phyloP scores from a whole-genome alignment of 1,284 basidiomycete species.

The Spongispora temasekensis region DNA sequence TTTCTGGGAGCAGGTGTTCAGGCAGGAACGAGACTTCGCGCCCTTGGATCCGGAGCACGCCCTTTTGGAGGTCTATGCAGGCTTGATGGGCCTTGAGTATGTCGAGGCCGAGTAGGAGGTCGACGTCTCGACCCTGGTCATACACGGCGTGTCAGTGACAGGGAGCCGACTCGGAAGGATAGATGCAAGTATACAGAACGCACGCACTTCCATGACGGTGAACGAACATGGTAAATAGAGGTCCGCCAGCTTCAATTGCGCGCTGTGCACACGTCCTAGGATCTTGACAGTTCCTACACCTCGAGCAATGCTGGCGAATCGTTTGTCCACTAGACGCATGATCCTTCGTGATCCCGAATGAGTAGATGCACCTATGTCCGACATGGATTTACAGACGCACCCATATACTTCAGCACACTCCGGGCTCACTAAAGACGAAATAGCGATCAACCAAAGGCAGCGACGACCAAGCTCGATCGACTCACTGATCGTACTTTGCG shows the following conservation, averaged over 20 bases:
- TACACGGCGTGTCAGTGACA: background rate
- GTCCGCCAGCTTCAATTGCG: constrained; percentile 86
- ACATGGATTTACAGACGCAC: constrained; percentile 43
- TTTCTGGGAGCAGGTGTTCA: constrained; percentile 93
- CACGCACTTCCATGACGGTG: constrained; percentile 89
- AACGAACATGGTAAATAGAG: constrained; percentile 90
- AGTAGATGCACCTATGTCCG: no score
- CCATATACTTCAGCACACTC: constrained; percentile 93
- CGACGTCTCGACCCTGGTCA: constrained; percentile 80
- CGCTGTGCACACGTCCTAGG: constrained; percentile 91
- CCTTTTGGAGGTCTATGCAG: constrained; percentile 89
- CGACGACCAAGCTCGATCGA: constrained; percentile 17
- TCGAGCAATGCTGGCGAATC: constrained; percentile 89
- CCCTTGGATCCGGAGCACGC: constrained; percentile 86
- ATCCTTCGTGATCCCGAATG: constrained; percentile 50
- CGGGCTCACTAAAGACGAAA: constrained; percentile 73
- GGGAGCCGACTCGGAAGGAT: no score
- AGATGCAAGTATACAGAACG: background rate
- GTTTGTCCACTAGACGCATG: constrained; percentile 89
- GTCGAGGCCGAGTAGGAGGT: constrained; percentile 93
- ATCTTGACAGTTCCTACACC: constrained; percentile 97
- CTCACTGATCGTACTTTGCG: constrained; percentile 95
- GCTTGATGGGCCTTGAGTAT: constrained; percentile 99
- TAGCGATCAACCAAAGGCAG: no score
- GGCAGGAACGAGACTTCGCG: constrained; percentile 86